These are phyloP conservation scores for Carex pumila DNA, from an alignment of 176 grass and related monocot genomes.

Conservation along the genomic window DNA sequence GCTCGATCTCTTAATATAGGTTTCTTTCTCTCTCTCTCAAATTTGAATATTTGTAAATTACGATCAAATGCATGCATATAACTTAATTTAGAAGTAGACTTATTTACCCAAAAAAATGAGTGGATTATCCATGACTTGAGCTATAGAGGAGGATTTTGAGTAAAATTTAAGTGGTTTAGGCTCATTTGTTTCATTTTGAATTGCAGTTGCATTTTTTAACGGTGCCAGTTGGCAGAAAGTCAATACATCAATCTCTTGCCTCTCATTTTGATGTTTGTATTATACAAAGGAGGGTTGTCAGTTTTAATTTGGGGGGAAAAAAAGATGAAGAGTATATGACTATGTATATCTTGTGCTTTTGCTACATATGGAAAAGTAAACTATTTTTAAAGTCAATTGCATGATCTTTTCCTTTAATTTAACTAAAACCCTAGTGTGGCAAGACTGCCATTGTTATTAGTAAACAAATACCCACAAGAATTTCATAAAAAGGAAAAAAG, in stretches of 20 bases:
- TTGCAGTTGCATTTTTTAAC: not conserved
- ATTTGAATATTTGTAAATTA: not conserved
- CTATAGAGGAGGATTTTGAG: not conserved
- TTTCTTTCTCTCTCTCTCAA: not conserved
- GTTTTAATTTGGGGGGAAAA: not conserved
- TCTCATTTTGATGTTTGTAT: not conserved
- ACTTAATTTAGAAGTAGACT: not conserved
- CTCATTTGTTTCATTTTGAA: not conserved
- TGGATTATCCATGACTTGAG: not conserved
- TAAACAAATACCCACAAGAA: no score
- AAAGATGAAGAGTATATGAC: no score
- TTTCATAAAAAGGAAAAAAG: not conserved
- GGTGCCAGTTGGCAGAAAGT: not conserved
- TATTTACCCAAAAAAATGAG: constrained; percentile 4
- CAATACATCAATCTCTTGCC: not conserved
- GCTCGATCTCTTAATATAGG: not conserved
- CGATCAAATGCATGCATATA: not conserved
- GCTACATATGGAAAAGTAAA: no score
- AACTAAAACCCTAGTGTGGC: no score
- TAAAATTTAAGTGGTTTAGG: not conserved
- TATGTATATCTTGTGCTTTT: no score
- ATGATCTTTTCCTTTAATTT: no score
- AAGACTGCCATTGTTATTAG: no score
- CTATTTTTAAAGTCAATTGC: no score
- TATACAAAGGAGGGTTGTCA: not conserved